Conservation (phyloP, 2,329 filamentous ascomycete genomes). For the Corinectria fuckeliana region DNA sequence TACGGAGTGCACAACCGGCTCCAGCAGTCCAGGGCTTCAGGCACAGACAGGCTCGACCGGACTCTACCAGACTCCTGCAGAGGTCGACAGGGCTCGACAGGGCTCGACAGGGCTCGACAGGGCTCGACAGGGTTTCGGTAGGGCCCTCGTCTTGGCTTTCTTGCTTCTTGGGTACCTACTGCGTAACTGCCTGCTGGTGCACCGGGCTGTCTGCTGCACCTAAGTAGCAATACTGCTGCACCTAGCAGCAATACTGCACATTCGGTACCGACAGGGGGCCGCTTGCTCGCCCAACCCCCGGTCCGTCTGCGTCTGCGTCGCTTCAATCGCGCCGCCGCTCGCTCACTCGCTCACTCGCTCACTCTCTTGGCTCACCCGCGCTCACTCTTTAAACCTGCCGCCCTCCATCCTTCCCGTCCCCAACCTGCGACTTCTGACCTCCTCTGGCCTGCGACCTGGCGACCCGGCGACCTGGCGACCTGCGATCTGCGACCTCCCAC, state of each 20-base stretch:
- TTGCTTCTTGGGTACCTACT: slow-evolving; percentile 3
- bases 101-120: slow-evolving; percentile 25
- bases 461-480: no score
- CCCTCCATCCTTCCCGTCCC: slow-evolving; percentile 38
- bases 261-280: slow-evolving; percentile 19
- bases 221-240: no score
- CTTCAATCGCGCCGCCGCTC: slow-evolving; percentile 36
- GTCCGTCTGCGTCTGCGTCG: slow-evolving; percentile 35
- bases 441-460: not conserved
- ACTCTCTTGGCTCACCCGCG: slow-evolving; percentile 16
- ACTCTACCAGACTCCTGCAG: slow-evolving; percentile 18
- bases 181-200: not conserved
- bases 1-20: no score
- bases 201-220: not conserved
- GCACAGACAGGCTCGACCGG: slow-evolving; percentile 23
- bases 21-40: not conserved
- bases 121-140: slow-evolving; percentile 11
- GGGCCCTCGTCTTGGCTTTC: not conserved
- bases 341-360: slow-evolving; percentile 22
- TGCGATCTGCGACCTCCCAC: no score
- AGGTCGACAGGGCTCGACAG: slow-evolving; percentile 9
- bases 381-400: slow-evolving; percentile 42
- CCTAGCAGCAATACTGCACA: no score
- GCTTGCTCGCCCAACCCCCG: slow-evolving; percentile 33
- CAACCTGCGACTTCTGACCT: slow-evolving; percentile 6